Evolutionary conservation across 352 stramenopile species (phyloP).

Genomic region (Phytophthora chlamydospora): DNA sequence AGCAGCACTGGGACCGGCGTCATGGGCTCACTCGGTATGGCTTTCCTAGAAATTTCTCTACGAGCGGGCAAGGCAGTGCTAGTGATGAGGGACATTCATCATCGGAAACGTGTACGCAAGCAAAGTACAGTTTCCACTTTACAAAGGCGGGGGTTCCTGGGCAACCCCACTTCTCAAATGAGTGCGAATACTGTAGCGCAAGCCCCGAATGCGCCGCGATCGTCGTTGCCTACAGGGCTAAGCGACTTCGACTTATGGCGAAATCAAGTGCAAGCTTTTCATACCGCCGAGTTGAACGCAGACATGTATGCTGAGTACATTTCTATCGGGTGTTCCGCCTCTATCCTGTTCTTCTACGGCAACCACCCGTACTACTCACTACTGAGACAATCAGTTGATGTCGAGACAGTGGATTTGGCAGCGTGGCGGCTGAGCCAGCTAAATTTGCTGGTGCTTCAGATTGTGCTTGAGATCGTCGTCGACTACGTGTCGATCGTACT

Average conservation of each 20-base stretch:
- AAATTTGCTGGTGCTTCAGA: constrained; percentile 8
- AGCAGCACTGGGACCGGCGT: constrained; percentile 21
- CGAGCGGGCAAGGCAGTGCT: constrained; percentile 29
- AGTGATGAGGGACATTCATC: constrained; percentile 21
- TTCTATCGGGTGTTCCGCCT: constrained; percentile 35
- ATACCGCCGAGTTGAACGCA: constrained; percentile 23
- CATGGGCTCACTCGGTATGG: constrained; percentile 34
- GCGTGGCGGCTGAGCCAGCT: neutral
- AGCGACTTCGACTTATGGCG: constrained; percentile 24
- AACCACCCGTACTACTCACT: constrained; percentile 28
- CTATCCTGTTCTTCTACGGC: constrained; percentile 38
- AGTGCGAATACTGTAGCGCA: neutral
- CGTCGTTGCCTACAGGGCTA: neutral
- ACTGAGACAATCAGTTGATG: constrained; percentile 2
- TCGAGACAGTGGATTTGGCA: neutral
- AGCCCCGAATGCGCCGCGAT: neutral
- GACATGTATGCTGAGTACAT: constrained; percentile 51
- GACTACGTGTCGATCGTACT: constrained; percentile 21
- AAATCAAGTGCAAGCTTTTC: constrained; percentile 14
- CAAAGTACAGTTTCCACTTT: too few species aligned
- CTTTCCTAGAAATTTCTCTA: constrained; percentile 35
- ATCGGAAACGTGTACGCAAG: constrained; percentile 2
- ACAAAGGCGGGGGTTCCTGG: too few species aligned
- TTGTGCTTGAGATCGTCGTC: constrained; percentile 10
- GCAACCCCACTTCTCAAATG: too few species aligned